A percentile compares a stretch with the other conserved stretches of the same genome.
These are phyloP conservation scores for Linum tenue DNA, from an alignment of 345 rosid species.

Conservation along the genomic window DNA sequence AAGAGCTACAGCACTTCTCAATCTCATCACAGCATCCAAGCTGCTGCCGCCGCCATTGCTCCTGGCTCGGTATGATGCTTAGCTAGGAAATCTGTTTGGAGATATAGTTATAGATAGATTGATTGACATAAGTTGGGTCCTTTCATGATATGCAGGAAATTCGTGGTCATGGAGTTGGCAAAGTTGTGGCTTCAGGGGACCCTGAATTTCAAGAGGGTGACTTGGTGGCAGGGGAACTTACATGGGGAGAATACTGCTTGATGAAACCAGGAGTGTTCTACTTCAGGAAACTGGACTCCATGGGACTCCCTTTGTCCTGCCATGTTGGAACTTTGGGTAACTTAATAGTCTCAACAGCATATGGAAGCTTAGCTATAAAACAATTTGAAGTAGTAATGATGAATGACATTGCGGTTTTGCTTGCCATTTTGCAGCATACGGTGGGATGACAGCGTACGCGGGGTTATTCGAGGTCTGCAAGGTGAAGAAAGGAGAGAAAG, in stretches of 20 bases:
- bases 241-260: slow-evolving; percentile 45
- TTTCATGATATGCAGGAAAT: slow-evolving; percentile 25
- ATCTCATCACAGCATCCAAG: not conserved
- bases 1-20: slow-evolving; percentile 41
- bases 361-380: not conserved
- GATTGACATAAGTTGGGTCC: no score
- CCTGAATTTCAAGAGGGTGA: slow-evolving; percentile 37
- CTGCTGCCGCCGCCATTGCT: slow-evolving; percentile 4
- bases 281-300: slow-evolving; percentile 37
- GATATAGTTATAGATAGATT: no score
- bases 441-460: slow-evolving; percentile 43
- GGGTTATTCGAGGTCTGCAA: slow-evolving; percentile 38
- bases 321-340: slow-evolving; percentile 50
- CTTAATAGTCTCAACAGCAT: not conserved
- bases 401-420: not conserved
- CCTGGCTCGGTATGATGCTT: slow-evolving; percentile 31
- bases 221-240: slow-evolving; percentile 34
- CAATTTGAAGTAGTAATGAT: not conserved
- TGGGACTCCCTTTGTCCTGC: slow-evolving; percentile 52
- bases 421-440: slow-evolving; percentile 23
- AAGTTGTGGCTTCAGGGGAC: slow-evolving; percentile 40
- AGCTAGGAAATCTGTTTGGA: not conserved
- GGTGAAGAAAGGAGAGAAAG: slow-evolving; percentile 38
- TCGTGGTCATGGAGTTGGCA: slow-evolving; percentile 46
- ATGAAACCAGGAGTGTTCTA: slow-evolving; percentile 25